Evolutionary conservation across 2,329 filamentous ascomycete genomes (phyloP), one percentile per base, ranked within the genome.

Genomic region (Neonectria hederae): DNA sequence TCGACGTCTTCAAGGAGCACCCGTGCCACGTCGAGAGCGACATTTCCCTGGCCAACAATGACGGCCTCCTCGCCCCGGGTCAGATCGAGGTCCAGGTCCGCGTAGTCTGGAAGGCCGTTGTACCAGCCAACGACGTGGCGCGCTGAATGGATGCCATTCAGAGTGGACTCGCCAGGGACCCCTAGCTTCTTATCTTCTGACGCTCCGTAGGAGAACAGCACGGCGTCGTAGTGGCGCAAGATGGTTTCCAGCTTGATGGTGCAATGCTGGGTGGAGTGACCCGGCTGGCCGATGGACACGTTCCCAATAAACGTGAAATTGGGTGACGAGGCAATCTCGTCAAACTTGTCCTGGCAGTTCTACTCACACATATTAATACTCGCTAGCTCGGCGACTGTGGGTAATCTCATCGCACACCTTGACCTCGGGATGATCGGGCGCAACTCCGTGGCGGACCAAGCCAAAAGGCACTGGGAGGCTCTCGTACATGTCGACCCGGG

Each of bases 61-160:
- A 97, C 88, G 1, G 93, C 96, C 65, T 94, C 90, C 54, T 97
- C 93, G 0, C 91, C 92, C 10, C 84, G 83, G 0, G 88, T 86
- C 26, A 98, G 84, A 74, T 93, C 87, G 0, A 94, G 92, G n/a
- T 86, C 82, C 8, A 97, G 81, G 70, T 86, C 79, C 21, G 90
- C 86, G 75, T 92, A 92, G 71, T 97, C 92, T 0, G 96, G 96
- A 3, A 97, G 84, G 3, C 96, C 96, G 78, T 99, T 99, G 79
- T 99, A 99, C 96, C 96, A 99, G 19, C 94, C 96, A 1, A 99
- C 96, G 76, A 98, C 97, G 42, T 94, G 91, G 28, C 96, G 88
- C 2, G 96, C 96, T 8, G 94, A 97, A 76, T 94, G 91, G 19
- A 98, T 89, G 3, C 92, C 93, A 26, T 84, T 83, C 7, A 96